Evolutionary conservation across 768 basidiomycete species (phyloP).

Genomic region (Russula compacta): DNA sequence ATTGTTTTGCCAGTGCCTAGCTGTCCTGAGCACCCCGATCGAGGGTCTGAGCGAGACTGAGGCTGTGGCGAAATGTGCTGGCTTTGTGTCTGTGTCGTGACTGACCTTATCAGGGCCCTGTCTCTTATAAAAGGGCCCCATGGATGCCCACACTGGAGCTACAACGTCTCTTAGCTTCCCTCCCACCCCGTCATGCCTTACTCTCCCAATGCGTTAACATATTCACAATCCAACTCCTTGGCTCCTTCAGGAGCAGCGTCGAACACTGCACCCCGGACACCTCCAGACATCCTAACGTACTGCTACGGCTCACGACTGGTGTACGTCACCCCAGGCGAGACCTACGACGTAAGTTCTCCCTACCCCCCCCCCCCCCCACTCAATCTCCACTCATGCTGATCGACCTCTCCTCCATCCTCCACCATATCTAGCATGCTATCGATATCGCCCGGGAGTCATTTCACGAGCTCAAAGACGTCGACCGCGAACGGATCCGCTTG

Average conservation of each 20-base stretch:
- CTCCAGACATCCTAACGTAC: constrained; percentile 23
- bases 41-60: no score
- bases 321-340: constrained; percentile 23
- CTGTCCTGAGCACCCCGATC: background rate
- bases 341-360: constrained; percentile 21
- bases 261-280: background rate
- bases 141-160: background rate
- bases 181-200: background rate
- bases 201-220: background rate
- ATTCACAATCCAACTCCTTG: background rate
- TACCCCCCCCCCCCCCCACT: background rate
- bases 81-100: background rate
- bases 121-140: background rate
- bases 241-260: background rate
- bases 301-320: constrained; percentile 22
- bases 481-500: constrained; percentile 20
- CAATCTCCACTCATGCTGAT: no score
- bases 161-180: background rate
- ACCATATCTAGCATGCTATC: constrained; percentile 19
- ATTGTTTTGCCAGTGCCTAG: background rate
- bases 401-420: no score
- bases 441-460: constrained; percentile 19
- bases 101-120: background rate
- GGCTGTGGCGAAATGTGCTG: background rate
- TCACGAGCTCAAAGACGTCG: constrained; percentile 19